Evolutionary conservation across 1,139 yeast species (phyloP).

Genomic region (Yamadazyma spencermartinsiae): DNA sequence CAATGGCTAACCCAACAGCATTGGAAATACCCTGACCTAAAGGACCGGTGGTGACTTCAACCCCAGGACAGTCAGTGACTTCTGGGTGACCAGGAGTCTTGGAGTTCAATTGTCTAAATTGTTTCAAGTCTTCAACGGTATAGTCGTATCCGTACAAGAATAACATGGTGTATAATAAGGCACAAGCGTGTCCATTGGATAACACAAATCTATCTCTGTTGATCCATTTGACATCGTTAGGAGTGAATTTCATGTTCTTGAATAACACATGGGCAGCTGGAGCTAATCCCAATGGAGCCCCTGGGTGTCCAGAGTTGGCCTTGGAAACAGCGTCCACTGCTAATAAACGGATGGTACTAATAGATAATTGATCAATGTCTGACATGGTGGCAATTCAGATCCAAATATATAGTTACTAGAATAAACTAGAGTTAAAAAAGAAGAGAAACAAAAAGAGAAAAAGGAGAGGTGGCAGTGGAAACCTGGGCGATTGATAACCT

Average conservation of each 20-base stretch:
- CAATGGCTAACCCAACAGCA: constrained; percentile 97
- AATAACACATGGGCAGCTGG: constrained; percentile 71
- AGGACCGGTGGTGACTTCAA: constrained; percentile 98
- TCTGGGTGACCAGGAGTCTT: constrained; percentile 99
- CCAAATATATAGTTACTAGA: no score
- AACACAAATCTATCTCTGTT: constrained; percentile 95
- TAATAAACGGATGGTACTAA: constrained; percentile 87
- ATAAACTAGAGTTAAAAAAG: not conserved
- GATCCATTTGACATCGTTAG: constrained; percentile 88
- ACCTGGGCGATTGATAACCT: constrained; percentile 1
- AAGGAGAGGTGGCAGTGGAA: not conserved
- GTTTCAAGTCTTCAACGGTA: constrained; percentile 82
- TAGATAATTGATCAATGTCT: constrained; percentile 68
- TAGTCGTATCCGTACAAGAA: constrained; percentile 85
- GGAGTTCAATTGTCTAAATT: constrained; percentile 88
- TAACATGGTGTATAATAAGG: constrained; percentile 81
- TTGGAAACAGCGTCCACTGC: constrained; percentile 86
- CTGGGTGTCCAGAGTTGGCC: constrained; percentile 99
- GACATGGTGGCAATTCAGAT: constrained; percentile 21
- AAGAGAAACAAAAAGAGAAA: not conserved
- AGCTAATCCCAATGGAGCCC: constrained; percentile 98
- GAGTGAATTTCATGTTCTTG: constrained; percentile 83
- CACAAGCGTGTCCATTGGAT: constrained; percentile 97
- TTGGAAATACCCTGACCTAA: constrained; percentile 97
- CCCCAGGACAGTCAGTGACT: constrained; percentile 74